These are phyloP conservation scores for Helichrysum umbraculigerum DNA, from an alignment of 129 eudicot species.

Conservation along the genomic window DNA sequence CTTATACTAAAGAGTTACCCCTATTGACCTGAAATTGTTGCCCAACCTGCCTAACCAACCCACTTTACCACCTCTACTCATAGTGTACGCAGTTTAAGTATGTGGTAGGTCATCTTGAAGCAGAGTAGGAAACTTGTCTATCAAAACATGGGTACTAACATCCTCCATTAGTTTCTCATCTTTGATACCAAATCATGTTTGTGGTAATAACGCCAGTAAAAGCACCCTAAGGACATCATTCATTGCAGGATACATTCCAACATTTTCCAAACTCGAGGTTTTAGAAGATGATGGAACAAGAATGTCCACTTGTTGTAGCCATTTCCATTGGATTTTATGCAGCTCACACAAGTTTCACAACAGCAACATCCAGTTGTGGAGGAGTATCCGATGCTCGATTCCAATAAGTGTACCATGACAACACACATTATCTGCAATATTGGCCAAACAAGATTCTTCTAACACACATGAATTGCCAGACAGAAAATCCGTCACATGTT, in stretches of 20 bases:
- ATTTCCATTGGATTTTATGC: slow-evolving; percentile 26
- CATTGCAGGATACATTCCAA: slow-evolving; percentile 61
- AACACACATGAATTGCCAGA: slow-evolving; percentile 33
- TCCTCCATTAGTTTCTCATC: slow-evolving; percentile 55
- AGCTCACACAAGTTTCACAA: not conserved
- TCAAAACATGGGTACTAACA: slow-evolving; percentile 47
- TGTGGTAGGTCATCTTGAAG: slow-evolving; percentile 89
- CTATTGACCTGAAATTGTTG: not conserved
- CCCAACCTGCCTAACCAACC: not conserved
- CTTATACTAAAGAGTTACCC: not conserved
- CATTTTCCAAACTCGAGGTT: too few species aligned
- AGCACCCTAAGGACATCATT: slow-evolving; percentile 77
- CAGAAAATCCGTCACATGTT: slow-evolving; percentile 48
- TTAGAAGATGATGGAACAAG: too few species aligned
- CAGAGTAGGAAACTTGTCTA: slow-evolving; percentile 58
- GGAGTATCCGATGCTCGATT: not conserved
- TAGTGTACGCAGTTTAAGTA: too few species aligned
- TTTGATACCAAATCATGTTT: slow-evolving; percentile 87
- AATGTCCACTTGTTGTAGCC: slow-evolving; percentile 56
- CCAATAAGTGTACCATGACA: not conserved
- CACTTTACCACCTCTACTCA: not conserved
- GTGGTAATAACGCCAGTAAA: slow-evolving; percentile 71
- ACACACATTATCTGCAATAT: slow-evolving; percentile 2
- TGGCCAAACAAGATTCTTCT: slow-evolving; percentile 43
- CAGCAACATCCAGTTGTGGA: not conserved